These are phyloP conservation scores for Monilinia vaccinii-corymbosi DNA, from an alignment of 2,329 filamentous ascomycete species.

Conservation along the genomic window DNA sequence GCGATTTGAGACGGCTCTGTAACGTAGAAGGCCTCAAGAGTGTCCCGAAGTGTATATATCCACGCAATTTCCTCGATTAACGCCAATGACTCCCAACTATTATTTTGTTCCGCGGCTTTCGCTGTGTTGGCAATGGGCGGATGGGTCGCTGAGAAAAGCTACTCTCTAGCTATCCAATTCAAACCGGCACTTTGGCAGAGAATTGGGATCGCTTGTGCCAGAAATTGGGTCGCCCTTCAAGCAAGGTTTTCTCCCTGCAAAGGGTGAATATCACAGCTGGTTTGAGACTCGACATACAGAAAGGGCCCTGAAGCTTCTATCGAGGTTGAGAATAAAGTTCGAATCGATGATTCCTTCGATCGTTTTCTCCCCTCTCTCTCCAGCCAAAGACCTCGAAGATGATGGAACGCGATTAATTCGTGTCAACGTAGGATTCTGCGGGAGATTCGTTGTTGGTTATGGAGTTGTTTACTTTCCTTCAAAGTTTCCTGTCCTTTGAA, in stretches of 20 bases:
- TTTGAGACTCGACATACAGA: slow-evolving; percentile 1
- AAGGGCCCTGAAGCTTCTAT: background rate
- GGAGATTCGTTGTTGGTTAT: background rate
- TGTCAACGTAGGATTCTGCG: background rate
- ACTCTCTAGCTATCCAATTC: background rate
- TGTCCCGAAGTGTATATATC: background rate
- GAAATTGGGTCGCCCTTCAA: background rate
- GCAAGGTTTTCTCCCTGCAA: background rate
- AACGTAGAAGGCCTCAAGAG: background rate
- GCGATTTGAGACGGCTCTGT: background rate
- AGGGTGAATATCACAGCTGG: background rate
- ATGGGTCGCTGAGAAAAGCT: background rate
- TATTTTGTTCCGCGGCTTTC: background rate
- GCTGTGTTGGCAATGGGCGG: background rate
- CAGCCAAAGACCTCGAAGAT: background rate
- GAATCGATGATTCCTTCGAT: background rate
- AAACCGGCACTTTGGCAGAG: background rate
- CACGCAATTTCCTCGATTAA: background rate
- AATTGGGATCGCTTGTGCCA: background rate
- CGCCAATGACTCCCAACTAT: background rate
- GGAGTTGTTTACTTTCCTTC: background rate
- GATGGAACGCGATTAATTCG: background rate
- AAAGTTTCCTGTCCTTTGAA: background rate
- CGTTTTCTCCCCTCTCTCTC: background rate
- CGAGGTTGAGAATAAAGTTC: background rate